Base-by-base conservation (phyloP, 1,284 basidiomycete species). In the Coniferiporia sulphurascens region DNA sequence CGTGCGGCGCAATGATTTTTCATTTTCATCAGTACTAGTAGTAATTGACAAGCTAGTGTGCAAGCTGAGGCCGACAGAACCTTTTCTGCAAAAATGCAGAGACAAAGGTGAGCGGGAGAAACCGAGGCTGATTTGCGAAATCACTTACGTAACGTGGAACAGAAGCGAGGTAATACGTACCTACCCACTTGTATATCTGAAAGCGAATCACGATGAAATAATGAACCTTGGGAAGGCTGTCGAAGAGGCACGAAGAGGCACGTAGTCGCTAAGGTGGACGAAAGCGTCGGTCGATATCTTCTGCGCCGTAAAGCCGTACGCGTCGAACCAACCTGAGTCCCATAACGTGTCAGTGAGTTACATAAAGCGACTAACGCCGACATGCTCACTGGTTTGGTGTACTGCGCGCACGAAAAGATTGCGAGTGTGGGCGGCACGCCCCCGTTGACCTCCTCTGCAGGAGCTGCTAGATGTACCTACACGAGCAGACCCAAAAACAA, bases 211-310 rank as follows among this genome's bases (percentile, higher is more conserved):
- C n/a, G 45, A 21, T 41, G 38, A 41, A 41, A 41, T 27, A 27
- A 56, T 34, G 36, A 44, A 48, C 36, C 48, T 48, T 22, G 22
- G 4, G 52, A 34, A 19, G 38, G 32, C 12, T 12, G 43, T n/a
- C n/a, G n/a, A n/a, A n/a, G n/a, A n/a, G n/a, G n/a, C n/a, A 48
- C 8, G 45, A 15, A 17, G 17, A 68, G 76, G 22, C 59, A 82
- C 83, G 69, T 86, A 87, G 70, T 86, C 85, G 12, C 85, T 85
- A 27, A 87, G 75, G 65, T 87, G 85, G 46, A 86, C 67, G 61
- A 83, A 85, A 52, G 83, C 72, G 65, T 87, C 84, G 2, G 83
- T 76, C 22, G 75, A 74, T 9, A 81, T 79, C 63, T 83, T 81
- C 56, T 78, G 78, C 19, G 82, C 79, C 1, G 83, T 82, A 50